Evolutionary conservation across 345 rosid genomes (phyloP), one percentile per base, ranked within the genome.

Genomic region (Pistacia integerrima): DNA sequence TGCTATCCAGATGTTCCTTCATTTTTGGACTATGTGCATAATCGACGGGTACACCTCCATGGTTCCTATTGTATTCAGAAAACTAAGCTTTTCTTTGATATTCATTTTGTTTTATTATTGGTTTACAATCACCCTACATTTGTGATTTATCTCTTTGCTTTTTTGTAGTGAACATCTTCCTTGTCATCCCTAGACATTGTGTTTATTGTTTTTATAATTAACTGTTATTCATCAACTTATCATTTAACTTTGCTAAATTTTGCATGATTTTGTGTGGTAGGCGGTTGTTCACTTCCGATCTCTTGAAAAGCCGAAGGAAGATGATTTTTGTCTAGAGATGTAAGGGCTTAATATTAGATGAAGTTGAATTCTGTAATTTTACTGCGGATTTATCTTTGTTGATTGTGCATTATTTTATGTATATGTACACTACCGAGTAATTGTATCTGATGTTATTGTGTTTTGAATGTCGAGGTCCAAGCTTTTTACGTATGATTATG

Each of bases 321-420:
- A 92, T 74, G 94, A 88, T 78, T 95, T 95, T 79, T 87, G 84
- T 83, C 88, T 96, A 84, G 98, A 96, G 84, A 81, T 96, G 98
- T 96, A 85, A 92, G 97, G 83, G 66, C 18, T 51, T 56, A 38
- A 33, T 70, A 69, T 81, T 30, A 16, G 28, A 69, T 8, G 67
- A 78, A 14, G 58, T 56, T 44, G 16, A 17, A 41, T 22, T 22
- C 22, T 35, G 20, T 69, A 30, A 51, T 69, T 18, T 64, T 70
- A 61, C 18, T 61, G 30, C 61, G 20, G 16, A 16, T 11, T 58
- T 5, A 18, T 18, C 33, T 61, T 22, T 54, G 22, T 17, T 35
- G 17, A 28, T 28, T 25, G 8, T 70, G 52, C 74, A 59, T 71
- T 36, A n/a, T 11, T 20, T 13, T 38, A 5, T 38, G 11, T 18